Evolutionary conservation across 306 rosid species (phyloP).

Genomic region (Vigna reflexopilosa): DNA sequence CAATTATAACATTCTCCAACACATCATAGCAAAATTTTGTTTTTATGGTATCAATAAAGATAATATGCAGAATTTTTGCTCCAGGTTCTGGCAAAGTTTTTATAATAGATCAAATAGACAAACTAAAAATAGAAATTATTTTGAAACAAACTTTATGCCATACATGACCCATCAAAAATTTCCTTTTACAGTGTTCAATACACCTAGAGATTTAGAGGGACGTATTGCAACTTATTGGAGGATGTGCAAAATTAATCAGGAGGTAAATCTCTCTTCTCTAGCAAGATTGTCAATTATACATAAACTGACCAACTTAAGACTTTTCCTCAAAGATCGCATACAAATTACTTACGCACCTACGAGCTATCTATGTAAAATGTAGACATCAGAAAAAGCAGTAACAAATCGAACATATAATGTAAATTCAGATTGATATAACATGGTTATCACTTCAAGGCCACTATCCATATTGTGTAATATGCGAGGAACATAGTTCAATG

Average conservation of each 20-base stretch:
- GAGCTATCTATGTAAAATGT: background rate
- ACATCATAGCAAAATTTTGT: slow-evolving; percentile 4
- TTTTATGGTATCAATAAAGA: background rate
- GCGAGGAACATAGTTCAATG: background rate
- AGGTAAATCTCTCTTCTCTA: background rate
- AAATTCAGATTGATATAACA: background rate
- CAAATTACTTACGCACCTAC: background rate
- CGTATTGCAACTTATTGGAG: background rate
- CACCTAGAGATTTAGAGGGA: background rate
- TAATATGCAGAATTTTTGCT: background rate
- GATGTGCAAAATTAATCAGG: background rate
- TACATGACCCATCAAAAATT: background rate
- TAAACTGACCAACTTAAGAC: background rate
- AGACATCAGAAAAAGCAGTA: background rate
- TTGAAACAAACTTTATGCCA: background rate
- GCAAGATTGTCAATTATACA: background rate
- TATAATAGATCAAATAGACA: slow-evolving; percentile 4
- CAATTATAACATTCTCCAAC: background rate
- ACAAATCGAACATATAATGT: background rate
- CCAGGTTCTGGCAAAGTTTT: background rate
- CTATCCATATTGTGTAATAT: background rate
- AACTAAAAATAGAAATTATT: slow-evolving; percentile 4
- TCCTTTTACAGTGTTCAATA: background rate
- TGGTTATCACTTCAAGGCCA: no score
- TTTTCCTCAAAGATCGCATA: background rate